Conservation (phyloP, 1,284 basidiomycete genomes). For the Stereum hirsutum region DNA sequence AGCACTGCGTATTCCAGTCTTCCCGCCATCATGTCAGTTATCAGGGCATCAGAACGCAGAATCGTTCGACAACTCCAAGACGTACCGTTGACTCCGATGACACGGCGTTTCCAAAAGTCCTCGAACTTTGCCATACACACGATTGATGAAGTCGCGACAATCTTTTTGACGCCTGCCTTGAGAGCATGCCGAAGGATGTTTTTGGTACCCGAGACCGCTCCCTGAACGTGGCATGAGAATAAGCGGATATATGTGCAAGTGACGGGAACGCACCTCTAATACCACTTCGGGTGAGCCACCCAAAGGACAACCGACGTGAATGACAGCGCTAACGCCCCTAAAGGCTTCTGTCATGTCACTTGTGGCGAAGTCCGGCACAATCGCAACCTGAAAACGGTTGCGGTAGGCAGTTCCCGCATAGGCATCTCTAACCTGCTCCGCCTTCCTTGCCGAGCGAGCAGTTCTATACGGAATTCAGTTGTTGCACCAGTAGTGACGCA, state of each 20-base stretch:
- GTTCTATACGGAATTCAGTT: not conserved
- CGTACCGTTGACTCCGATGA: not conserved
- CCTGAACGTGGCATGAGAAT: not conserved
- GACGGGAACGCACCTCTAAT: not conserved
- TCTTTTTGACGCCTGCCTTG: constrained; percentile 1
- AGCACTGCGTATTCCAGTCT: not conserved
- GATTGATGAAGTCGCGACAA: not conserved
- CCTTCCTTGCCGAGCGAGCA: not conserved
- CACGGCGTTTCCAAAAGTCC: not conserved
- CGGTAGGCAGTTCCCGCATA: not conserved
- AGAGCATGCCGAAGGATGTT: not conserved
- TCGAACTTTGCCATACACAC: not conserved
- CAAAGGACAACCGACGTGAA: not conserved
- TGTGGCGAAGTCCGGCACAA: not conserved
- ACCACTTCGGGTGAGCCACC: not conserved
- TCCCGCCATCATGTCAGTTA: not conserved
- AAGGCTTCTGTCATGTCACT: not conserved
- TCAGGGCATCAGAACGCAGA: not conserved
- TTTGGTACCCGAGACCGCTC: not conserved
- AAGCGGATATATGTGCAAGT: not conserved
- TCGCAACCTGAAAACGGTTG: not conserved
- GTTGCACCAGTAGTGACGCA: not conserved
- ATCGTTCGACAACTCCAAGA: not conserved
- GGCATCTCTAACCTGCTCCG: not conserved
- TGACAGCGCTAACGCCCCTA: not conserved